Base-by-base conservation (phyloP, 2,329 filamentous ascomycete species). In the Falciphora oryzae region DNA sequence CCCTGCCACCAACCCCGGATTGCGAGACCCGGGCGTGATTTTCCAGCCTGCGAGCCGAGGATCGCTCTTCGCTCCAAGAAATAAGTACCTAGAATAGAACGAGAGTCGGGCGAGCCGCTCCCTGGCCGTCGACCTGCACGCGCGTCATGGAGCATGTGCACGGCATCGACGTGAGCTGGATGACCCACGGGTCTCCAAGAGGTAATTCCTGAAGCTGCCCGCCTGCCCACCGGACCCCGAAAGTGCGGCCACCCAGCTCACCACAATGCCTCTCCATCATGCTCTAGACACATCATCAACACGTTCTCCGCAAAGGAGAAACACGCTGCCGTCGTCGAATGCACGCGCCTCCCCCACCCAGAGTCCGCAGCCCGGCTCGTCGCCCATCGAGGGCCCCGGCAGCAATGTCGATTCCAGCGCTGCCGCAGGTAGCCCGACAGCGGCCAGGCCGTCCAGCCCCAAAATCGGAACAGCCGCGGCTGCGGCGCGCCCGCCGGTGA, bases 131-230 rank as follows among this genome's bases (percentile, higher is more conserved):
- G 18, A 29, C 22, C 59, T 50, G 22, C 44, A 53, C 44, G 44
- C 18, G 44, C 27, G 58, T 59, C 53, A 94, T 94, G 91, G 91
- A 94, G 78, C 88, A 90, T 71, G 85, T 91, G 69, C 88, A 92
- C 75, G 89, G 89, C 69, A 85, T 96, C 73, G 92, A 96, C 78
- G 92, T 96, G 73, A 93, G 90, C 77, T 96, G 92, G 92, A 90
- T 96, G 81, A 84, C 84, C 70, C 90, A 95, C 77, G 90, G 91
- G 74, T 86, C 89, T 70, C 87, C 88, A 68, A 93, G 90, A 89
- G 92, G 92, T 91, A 82, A 65, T 50, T 11, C 22, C 27, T 14
- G 59, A 53, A 53, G 44, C 44, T n/a, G 44, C 10, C 44, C 16
- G 38, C 18, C 38, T 32, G 38, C 16, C 38, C 38, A 16, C 60